A percentile compares a stretch with the other conserved stretches of the same genome.
Conservation (phyloP, 805 yeast species). For the Clavispora carvajalis region DNA sequence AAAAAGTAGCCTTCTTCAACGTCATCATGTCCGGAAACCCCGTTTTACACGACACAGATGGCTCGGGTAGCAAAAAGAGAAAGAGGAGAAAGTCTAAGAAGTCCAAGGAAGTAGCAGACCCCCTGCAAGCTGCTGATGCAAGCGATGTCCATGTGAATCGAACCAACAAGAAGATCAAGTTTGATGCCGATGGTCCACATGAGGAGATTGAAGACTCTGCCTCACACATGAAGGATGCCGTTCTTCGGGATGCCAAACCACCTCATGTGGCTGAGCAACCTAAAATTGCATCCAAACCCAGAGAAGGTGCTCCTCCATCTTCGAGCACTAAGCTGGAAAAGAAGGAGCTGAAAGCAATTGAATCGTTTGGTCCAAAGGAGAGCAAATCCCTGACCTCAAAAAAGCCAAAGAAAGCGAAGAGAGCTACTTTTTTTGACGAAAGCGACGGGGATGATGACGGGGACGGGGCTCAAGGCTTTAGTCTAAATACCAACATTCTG, state of each 20-base stretch:
- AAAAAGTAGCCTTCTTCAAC: neutral
- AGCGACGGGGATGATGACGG: slow-evolving; percentile 30
- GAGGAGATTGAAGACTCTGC: neutral
- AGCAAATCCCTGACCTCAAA: too few relatives aligned
- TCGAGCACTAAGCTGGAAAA: too few relatives aligned
- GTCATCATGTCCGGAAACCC: neutral
- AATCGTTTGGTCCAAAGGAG: too few relatives aligned
- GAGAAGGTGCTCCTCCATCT: too few relatives aligned
- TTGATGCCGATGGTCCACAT: slow-evolving; percentile 12
- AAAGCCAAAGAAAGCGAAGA: slow-evolving; percentile 5
- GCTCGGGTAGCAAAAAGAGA: slow-evolving; percentile 9
- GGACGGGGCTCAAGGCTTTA: slow-evolving; percentile 15
- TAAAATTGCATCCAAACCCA: too few relatives aligned
- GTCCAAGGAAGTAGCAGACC: slow-evolving; percentile 15
- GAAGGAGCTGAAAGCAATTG: too few relatives aligned
- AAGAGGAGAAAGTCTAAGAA: slow-evolving; percentile 15
- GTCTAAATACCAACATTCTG: slow-evolving; percentile 4
- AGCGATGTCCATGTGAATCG: slow-evolving; percentile 11
- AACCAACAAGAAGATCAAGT: slow-evolving; percentile 22
- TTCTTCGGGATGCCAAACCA: too few relatives aligned
- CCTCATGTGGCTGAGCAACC: too few relatives aligned
- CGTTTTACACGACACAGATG: neutral
- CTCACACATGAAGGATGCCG: too few relatives aligned
- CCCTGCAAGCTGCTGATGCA: slow-evolving; percentile 3
- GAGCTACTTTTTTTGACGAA: slow-evolving; percentile 28